A percentile compares a stretch with the other conserved stretches of the same genome.
Evolutionary conservation across 352 stramenopile species (phyloP).

Genomic region (Thalassiosira mediterranea): DNA sequence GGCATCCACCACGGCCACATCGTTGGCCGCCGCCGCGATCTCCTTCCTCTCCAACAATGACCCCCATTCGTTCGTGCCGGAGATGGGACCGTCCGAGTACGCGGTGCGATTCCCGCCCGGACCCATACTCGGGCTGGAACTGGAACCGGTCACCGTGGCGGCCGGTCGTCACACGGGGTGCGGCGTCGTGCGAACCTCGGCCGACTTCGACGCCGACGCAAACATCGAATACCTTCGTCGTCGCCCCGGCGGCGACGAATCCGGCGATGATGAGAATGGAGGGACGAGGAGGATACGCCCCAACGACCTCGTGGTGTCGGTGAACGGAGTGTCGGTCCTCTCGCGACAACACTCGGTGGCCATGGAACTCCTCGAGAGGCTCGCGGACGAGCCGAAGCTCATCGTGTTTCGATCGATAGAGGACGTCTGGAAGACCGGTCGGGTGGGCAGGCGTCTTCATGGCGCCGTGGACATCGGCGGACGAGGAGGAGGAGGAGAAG

Average conservation of each 20-base stretch:
- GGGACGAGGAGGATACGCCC: constrained; percentile 25
- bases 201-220: background rate
- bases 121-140: constrained; percentile 30
- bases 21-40: background rate
- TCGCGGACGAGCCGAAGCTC: constrained; percentile 20
- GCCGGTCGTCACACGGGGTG: constrained; percentile 37
- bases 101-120: constrained; percentile 44
- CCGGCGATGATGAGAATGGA: background rate
- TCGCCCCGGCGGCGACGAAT: background rate
- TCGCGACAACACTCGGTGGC: constrained; percentile 40
- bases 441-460: background rate
- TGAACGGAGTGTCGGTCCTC: constrained; percentile 46
- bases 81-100: constrained; percentile 41
- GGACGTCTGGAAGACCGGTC: constrained; percentile 31
- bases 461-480: too few relatives aligned
- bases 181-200: constrained; percentile 17
- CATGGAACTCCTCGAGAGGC: constrained; percentile 27
- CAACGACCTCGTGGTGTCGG: constrained; percentile 52
- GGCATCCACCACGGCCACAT: background rate
- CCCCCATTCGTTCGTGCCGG: background rate
- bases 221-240: background rate
- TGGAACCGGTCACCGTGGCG: constrained; percentile 35
- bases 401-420: constrained; percentile 55
- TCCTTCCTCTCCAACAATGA: background rate
- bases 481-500: background rate